Evolutionary conservation across 1,284 basidiomycete genomes (phyloP), one percentile per base, ranked within the genome.

Genomic region (Cystobasidium slooffiae): DNA sequence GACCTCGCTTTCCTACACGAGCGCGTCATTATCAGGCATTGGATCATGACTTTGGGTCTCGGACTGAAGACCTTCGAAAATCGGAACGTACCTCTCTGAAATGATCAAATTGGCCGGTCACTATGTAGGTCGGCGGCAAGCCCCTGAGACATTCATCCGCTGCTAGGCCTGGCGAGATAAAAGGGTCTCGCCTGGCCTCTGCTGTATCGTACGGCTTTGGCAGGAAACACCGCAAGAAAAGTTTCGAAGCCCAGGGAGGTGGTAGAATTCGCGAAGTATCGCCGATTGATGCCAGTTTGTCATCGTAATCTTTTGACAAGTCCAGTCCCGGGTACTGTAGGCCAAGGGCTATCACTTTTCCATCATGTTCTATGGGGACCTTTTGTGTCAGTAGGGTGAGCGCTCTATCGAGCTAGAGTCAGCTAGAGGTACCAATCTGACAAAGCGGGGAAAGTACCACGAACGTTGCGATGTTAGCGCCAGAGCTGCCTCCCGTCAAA

Each of bases 191-290:
- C 20, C 69, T 16, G 14, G 46, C 22, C 44, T 72, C 69, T 4
- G 7, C 7, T 12, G 69, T 65, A 43, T 72, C 61, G 31, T 72
- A 72, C 1, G 69, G 69, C 31, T 37, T 39, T 2, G 69, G 69
- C 20, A 72, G 43, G 62, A 72, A 63, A 39, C 69, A 72, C 6
- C 69, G 46, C 24, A 72, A 20, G 49, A 72, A 72, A 12, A 72
- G 69, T 22, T 55, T 64, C 3, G 61, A 64, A n/a, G 69, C 69
- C 69, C 69, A 72, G 14, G 69, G 61, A 52, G 69, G 69, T n/a
- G 69, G 69, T 37, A 63, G 8, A n/a, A 72, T 59, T 6, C 46
- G 49, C 5, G 59, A 31, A 14, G 24, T 58, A 20, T 65, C 62
- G 18, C 43, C 47, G n/a, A 72, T 41, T 37, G 49, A 64, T 43